phyloP scores from a whole-genome alignment of 257 asterid species.

The Leptodermis oblonga region DNA sequence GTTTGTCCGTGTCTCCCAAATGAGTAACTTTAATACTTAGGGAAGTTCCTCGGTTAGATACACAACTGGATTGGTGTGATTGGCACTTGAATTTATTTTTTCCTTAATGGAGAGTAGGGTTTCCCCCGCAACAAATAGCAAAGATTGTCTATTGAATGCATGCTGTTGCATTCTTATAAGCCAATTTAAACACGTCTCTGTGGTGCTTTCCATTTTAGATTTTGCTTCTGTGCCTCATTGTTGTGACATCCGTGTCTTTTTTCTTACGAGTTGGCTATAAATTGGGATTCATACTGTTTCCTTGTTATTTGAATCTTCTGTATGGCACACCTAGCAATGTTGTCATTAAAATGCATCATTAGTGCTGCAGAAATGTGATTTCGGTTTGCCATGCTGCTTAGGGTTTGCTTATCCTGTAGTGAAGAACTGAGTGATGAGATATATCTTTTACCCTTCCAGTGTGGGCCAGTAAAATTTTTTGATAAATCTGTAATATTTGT shows the following conservation, averaged over 20 bases:
- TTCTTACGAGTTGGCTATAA: background rate
- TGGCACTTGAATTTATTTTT: background rate
- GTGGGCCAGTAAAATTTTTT: background rate
- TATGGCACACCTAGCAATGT: background rate
- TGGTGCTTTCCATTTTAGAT: background rate
- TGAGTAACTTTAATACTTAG: background rate
- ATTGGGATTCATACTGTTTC: background rate
- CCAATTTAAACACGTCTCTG: background rate
- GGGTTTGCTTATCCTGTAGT: background rate
- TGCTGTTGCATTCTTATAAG: background rate
- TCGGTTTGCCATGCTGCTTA: too few species aligned
- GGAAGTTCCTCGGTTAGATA: background rate
- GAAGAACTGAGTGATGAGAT: background rate
- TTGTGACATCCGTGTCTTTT: background rate
- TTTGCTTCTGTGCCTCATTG: background rate
- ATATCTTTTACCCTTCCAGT: background rate
- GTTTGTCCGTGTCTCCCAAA: background rate
- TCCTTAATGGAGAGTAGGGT: background rate
- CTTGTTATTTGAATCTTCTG: background rate
- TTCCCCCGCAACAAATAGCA: background rate
- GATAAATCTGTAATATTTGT: background rate
- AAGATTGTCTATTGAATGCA: background rate
- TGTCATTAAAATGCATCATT: background rate
- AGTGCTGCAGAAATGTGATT: background rate
- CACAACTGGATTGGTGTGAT: background rate